phyloP scores from a whole-genome alignment of 768 basidiomycete genomes.

The Collybiopsis confluens region DNA sequence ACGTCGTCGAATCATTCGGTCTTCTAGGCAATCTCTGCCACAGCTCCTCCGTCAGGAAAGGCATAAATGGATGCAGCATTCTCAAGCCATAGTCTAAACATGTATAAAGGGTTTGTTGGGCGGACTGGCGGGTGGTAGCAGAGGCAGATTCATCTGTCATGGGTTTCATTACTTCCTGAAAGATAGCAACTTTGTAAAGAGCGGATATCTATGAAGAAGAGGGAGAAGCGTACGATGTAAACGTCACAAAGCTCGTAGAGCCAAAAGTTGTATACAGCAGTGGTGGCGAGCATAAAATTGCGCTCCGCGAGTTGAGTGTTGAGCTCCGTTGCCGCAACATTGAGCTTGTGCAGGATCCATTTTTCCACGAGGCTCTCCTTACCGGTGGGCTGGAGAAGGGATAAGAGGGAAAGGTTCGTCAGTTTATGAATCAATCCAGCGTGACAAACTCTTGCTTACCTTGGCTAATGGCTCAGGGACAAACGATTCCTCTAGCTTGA shows the following conservation, averaged over 20 bases:
- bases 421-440: neutral
- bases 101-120: constrained; percentile 94
- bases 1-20: constrained; percentile 74
- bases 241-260: constrained; percentile 99
- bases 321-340: constrained; percentile 71
- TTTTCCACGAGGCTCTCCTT: constrained; percentile 88
- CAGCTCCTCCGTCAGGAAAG: constrained; percentile 96
- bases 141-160: constrained; percentile 83
- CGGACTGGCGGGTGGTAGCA: constrained; percentile 61
- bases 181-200: too few relatives aligned
- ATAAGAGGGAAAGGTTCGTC: constrained; percentile 7
- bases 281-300: constrained; percentile 93
- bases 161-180: constrained; percentile 99
- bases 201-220: constrained; percentile 4
- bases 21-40: constrained; percentile 95
- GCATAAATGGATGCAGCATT: constrained; percentile 97
- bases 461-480: constrained; percentile 66
- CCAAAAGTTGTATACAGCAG: constrained; percentile 89
- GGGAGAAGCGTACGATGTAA: constrained; percentile 92
- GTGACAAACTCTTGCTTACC: constrained; percentile 34
- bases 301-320: constrained; percentile 73
- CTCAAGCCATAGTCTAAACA: constrained; percentile 89
- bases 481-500: constrained; percentile 85
- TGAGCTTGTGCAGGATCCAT: constrained; percentile 95
- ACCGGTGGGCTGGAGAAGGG: constrained; percentile 64